Conservation (phyloP, 208 protist species). For the Pavlovales sp. region DNA sequence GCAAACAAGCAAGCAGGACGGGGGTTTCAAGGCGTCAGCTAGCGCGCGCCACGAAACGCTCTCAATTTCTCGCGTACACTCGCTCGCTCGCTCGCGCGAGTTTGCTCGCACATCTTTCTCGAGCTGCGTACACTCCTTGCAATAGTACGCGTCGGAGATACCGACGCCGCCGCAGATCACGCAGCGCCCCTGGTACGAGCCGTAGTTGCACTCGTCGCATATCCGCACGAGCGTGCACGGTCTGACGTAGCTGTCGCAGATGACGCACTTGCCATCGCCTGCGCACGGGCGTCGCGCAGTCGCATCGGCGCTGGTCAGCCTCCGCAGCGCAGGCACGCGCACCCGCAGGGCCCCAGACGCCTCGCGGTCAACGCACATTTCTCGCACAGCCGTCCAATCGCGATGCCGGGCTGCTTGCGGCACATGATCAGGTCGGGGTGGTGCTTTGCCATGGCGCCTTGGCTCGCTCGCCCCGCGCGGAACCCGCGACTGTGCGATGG, state of each 20-base stretch:
- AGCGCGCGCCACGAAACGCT: background rate
- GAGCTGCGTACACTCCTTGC: conserved; percentile 79
- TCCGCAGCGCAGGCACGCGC: no score
- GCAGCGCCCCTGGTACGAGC: conserved; percentile 67
- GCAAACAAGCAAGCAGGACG: no score
- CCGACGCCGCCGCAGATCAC: conserved; percentile 57
- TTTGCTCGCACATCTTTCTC: conserved; percentile 75
- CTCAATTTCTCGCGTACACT: no score
- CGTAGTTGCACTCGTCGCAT: conserved; percentile 90
- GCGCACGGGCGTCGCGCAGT: no score
- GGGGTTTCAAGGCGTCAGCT: background rate
- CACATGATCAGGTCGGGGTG: conserved; percentile 87
- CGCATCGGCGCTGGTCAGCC: no score
- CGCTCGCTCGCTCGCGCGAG: background rate
- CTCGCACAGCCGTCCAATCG: conserved; percentile 77
- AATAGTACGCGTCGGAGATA: conserved; percentile 81
- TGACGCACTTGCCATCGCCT: conserved; percentile 77
- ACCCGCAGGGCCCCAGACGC: background rate
- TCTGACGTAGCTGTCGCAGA: conserved; percentile 80
- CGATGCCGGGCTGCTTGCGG: conserved; percentile 81
- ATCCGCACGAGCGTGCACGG: conserved; percentile 79
- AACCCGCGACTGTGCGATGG: no score
- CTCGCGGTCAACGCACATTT: conserved; percentile 71
- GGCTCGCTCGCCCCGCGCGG: no score
- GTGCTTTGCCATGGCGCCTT: conserved; percentile 74